A percentile compares a stretch with the other conserved stretches of the same genome.
phyloP scores from a whole-genome alignment of 208 protist genomes.

The Histomonas meleagridis region DNA sequence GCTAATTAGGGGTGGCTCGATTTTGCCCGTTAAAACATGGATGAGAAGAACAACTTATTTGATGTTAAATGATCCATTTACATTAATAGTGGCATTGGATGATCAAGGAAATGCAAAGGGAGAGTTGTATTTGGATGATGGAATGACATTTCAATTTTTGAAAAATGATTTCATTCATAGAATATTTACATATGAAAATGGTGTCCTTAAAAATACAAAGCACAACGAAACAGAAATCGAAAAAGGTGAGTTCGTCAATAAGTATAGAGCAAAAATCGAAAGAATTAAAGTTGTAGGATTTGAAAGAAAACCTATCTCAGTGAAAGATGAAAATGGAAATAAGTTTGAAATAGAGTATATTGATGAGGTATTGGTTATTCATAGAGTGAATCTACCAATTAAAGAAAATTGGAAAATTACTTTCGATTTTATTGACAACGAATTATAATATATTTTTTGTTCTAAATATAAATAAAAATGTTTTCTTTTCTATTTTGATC shows the following conservation, averaged over 20 bases:
- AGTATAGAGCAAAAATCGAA: not conserved
- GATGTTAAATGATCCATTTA: constrained; percentile 59
- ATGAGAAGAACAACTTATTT: constrained; percentile 64
- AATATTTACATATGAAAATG: not conserved
- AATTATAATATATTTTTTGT: no score
- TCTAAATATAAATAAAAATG: no score
- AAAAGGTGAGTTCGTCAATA: not conserved
- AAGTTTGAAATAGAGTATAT: not conserved
- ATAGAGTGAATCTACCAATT: not conserved
- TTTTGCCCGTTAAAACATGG: constrained; percentile 73
- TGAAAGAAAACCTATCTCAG: not conserved
- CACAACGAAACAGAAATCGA: not conserved
- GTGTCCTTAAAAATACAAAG: not conserved
- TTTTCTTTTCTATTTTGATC: no score
- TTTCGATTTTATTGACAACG: not conserved
- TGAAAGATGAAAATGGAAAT: not conserved
- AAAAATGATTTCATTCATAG: not conserved
- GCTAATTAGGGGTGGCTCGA: constrained; percentile 71
- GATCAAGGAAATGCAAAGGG: constrained; percentile 27
- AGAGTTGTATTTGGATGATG: constrained; percentile 46
- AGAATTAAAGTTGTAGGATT: not conserved
- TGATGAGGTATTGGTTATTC: not conserved
- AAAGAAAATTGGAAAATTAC: not conserved
- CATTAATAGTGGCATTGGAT: constrained; percentile 52
- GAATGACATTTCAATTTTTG: constrained; percentile 29